phyloP scores from a whole-genome alignment of 139 green algal genomes.

The Picochlorum costavermella region DNA sequence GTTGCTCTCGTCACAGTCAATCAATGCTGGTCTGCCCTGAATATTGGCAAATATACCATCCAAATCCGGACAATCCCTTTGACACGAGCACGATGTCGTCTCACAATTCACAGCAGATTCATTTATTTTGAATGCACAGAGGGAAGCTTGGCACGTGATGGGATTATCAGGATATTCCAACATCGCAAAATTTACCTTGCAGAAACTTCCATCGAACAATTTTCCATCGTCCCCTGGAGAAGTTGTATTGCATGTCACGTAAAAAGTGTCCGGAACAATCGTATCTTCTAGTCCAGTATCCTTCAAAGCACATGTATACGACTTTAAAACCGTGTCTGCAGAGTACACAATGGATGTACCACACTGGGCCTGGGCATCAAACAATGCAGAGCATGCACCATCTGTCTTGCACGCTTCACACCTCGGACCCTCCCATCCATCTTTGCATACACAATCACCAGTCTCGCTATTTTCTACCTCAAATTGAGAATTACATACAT shows the following conservation, averaged over 20 bases:
- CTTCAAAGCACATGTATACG: conserved; percentile 32
- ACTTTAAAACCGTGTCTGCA: conserved; percentile 29
- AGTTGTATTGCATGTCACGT: conserved; percentile 45
- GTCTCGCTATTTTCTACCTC: conserved; percentile 17
- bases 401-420: conserved; percentile 37
- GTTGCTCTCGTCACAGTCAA: conserved; percentile 17
- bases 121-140: conserved; percentile 34
- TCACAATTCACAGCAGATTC: conserved; percentile 23
- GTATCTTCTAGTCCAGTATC: conserved; percentile 17
- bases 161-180: conserved; percentile 17
- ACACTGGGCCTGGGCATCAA: conserved; percentile 21
- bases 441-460: conserved; percentile 16
- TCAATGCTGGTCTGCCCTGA: conserved; percentile 8
- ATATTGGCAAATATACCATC: conserved; percentile 20
- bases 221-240: not conserved
- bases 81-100: conserved; percentile 30
- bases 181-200: conserved; percentile 29
- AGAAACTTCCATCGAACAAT: conserved; percentile 7
- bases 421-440: conserved; percentile 26
- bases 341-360: conserved; percentile 20
- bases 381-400: conserved; percentile 25
- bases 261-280: conserved; percentile 21
- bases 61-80: conserved; percentile 18
- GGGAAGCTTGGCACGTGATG: conserved; percentile 23
- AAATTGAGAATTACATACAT: conserved; percentile 14